Evolutionary conservation across 2,329 filamentous ascomycete species (phyloP), one percentile per base, ranked within the genome.

Genomic region (Triangularia verruculosa): DNA sequence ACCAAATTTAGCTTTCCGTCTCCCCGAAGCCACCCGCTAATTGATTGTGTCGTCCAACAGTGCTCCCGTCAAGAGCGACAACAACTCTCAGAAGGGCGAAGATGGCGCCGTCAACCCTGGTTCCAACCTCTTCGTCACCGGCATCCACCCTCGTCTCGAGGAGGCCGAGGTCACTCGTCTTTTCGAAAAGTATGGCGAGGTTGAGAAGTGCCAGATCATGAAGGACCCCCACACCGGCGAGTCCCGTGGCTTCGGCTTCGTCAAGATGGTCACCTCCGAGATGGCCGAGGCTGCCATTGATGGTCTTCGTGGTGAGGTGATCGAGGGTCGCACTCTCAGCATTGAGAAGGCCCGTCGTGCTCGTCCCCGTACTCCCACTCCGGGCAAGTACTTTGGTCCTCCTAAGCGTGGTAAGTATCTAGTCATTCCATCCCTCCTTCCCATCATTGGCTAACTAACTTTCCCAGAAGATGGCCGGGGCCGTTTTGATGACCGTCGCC

Each of bases 201-300:
- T 99, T 59, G 94, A 98, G 81, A 98, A 96, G 81, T 98, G 94
- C 82, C 96, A 97, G 78, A 99, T 99, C 81, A 99, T 99, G 95
- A 88, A 94, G 74, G 95, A 99, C 75, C 95, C 95, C 67, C 95
- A 99, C 79, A 96, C 92, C 74, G 96, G 97, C 81, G 95, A 99
- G 80, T 98, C 94, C 71, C 95, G 95, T 78, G 95, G 95, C 70
- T 99, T 99, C 70, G 95, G 95, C 62, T 99, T 99, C 81, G 95
- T 99, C 77, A 98, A 99, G 83, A 98, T 99, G 94, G 88, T 93
- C 66, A 96, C 92, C 64, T 87, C 92, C 57, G 94, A 98, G 62
- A 91, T 97, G 79, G 95, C 95, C 68, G 95, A 99, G 78, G 93
- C 95, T 70, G 95, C 95, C 71, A 97, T 95, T 82, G 95, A 98